Percentiles rank a stretch among this genome's conserved stretches.
These are phyloP conservation scores for Catharanthus roseus DNA, from an alignment of 257 asterid species.

Conservation along the genomic window DNA sequence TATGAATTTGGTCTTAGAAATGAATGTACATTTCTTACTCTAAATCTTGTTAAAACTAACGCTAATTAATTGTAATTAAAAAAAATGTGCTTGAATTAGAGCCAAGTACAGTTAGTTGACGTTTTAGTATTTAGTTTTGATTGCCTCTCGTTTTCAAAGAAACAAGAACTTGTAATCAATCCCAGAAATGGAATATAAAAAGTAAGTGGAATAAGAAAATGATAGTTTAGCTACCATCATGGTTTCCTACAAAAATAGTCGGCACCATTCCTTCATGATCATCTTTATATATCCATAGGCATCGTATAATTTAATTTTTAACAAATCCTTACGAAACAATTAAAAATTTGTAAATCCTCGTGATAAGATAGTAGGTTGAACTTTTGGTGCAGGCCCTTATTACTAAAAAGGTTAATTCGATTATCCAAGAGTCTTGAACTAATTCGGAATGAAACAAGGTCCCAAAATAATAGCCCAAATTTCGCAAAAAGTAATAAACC, in stretches of 20 bases:
- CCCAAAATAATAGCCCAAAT: too few relatives aligned
- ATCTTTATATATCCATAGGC: background rate
- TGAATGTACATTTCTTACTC: constrained; percentile 36
- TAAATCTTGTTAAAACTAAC: constrained; percentile 47
- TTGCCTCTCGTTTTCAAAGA: constrained; percentile 48
- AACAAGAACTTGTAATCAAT: constrained; percentile 22
- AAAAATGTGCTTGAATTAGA: constrained; percentile 17
- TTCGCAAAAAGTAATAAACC: too few relatives aligned
- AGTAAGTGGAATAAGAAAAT: constrained; percentile 40
- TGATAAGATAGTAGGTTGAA: too few relatives aligned
- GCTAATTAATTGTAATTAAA: constrained; percentile 23
- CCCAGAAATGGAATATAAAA: constrained; percentile 34
- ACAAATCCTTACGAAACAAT: too few relatives aligned
- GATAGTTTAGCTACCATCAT: constrained; percentile 47
- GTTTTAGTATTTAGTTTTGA: constrained; percentile 39
- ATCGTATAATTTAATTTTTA: too few relatives aligned
- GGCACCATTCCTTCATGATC: constrained; percentile 13
- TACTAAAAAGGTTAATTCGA: too few relatives aligned
- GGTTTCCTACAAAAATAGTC: constrained; percentile 11
- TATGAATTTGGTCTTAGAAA: background rate
- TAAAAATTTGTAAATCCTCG: too few relatives aligned
- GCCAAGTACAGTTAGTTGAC: constrained; percentile 57
- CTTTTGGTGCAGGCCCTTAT: too few relatives aligned
- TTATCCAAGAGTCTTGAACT: too few relatives aligned
- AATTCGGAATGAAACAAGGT: too few relatives aligned